These are phyloP conservation scores for Phlebiopsis flavidoalba DNA, from an alignment of 768 basidiomycete species.

Conservation along the genomic window DNA sequence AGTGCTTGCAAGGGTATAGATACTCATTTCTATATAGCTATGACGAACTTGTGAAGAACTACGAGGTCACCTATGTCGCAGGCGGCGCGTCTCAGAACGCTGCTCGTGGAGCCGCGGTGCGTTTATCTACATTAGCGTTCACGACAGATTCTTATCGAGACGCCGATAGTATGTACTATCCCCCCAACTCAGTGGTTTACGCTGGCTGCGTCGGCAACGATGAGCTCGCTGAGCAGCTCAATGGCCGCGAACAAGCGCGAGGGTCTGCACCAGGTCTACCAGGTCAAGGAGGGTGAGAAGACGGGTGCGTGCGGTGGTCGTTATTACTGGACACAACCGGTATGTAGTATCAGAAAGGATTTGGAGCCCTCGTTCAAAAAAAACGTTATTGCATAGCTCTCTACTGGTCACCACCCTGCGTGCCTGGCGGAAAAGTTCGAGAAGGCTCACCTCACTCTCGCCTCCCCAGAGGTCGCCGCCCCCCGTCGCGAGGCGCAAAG, in stretches of 20 bases:
- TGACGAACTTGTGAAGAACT: slow-evolving; percentile 73
- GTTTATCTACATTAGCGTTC: slow-evolving; percentile 24
- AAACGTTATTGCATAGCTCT: slow-evolving; percentile 48
- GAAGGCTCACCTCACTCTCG: slow-evolving; percentile 68
- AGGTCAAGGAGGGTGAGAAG: slow-evolving; percentile 79
- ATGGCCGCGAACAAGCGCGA: slow-evolving; percentile 88
- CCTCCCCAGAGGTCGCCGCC: slow-evolving; percentile 60
- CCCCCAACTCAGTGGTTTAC: slow-evolving; percentile 85
- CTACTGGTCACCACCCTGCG: slow-evolving; percentile 90
- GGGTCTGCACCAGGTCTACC: slow-evolving; percentile 84
- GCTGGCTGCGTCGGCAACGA: slow-evolving; percentile 94
- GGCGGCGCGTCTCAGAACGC: slow-evolving; percentile 97
- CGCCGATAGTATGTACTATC: slow-evolving; percentile 80
- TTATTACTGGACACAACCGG: slow-evolving; percentile 93
- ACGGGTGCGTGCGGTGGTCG: slow-evolving; percentile 96
- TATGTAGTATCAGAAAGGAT: slow-evolving; percentile 28
- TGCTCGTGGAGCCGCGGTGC: slow-evolving; percentile 91
- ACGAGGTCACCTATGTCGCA: slow-evolving; percentile 85
- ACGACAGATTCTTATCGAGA: background rate
- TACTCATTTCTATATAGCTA: slow-evolving; percentile 53
- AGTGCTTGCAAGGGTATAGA: background rate
- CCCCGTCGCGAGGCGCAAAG: slow-evolving; percentile 75
- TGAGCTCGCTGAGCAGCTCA: slow-evolving; percentile 83
- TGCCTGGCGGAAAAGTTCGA: slow-evolving; percentile 89
- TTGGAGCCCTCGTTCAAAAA: background rate